Conservation (phyloP, 768 basidiomycete species). For the Leccinum olivaceopallidum region DNA sequence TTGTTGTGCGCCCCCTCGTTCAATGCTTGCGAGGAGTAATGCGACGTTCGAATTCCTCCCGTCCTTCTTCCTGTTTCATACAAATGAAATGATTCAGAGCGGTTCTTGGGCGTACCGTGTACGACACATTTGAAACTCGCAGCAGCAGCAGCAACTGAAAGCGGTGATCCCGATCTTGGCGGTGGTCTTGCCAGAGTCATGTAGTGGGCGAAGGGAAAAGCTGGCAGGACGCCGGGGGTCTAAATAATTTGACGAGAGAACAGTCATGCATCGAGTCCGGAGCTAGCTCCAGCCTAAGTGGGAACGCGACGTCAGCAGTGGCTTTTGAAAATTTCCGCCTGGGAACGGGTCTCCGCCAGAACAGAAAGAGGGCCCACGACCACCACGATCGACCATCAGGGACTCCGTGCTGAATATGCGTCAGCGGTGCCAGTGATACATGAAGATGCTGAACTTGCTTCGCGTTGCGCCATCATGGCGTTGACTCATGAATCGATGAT, state of each 20-base stretch:
- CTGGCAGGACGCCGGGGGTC: neutral
- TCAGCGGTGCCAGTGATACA: conserved; percentile 3
- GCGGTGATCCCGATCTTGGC: conserved; percentile 4
- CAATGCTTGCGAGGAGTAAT: conserved; percentile 6
- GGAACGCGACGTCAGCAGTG: conserved; percentile 1
- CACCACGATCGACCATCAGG: conserved; percentile 13
- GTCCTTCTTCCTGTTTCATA: conserved; percentile 21
- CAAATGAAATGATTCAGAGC: conserved; percentile 20
- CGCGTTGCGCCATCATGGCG: conserved; percentile 4
- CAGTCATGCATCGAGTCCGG: neutral
- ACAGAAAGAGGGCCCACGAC: conserved; percentile 9
- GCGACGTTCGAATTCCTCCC: conserved; percentile 18
- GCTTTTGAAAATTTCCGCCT: conserved; percentile 10
- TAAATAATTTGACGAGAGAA: neutral
- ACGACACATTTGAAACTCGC: conserved; percentile 12
- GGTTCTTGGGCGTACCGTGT: neutral
- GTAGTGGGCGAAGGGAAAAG: neutral
- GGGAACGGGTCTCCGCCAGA: conserved; percentile 14
- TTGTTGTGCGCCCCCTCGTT: conserved; percentile 7
- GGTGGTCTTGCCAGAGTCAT: neutral
- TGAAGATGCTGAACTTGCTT: neutral
- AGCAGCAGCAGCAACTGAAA: conserved; percentile 1
- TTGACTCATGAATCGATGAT: conserved; percentile 5
- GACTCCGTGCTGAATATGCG: conserved; percentile 2
- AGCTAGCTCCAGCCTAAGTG: neutral